Base-by-base conservation (phyloP, 2,329 filamentous ascomycete species). In the Leptographium flavum region DNA sequence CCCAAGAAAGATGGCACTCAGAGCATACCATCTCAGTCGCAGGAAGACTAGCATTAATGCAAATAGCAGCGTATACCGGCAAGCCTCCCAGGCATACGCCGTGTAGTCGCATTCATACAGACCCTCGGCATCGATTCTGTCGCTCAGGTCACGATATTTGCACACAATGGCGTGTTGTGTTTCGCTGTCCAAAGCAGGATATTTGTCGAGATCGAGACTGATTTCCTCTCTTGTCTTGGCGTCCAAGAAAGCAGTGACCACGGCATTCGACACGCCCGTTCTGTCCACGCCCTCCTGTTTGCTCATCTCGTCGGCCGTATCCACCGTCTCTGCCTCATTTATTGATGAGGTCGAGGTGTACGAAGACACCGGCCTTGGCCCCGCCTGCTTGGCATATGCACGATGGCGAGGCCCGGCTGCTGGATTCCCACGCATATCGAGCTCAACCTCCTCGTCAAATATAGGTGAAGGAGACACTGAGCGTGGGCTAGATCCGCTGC, bases 51-150 rank as follows among this genome's bases (percentile, higher is more conserved):
- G 62, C 50, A 78, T 78, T 42, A 79, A 61, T 14, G 62, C 57
- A 43, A 83, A 79, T 25, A 94, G 73, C 15, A 79, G 61, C 1
- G 69, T 63, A 58, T 94, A 96, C 23, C 90, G 81, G 47, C 68
- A 63, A 46, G 69, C 65, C 61, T 98, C 92, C 43, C 83, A 70
- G 22, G 74, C 76, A 56, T 96, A 96, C 3, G 82, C 79, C 31
- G 64, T 70, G 61, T 93, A 94, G 55, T 86, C 83, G 70, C 88
- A 95, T 42, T 87, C 58, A 60, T 87, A 96, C 2, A 96, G 71
- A 0, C 83, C 83, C 56, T 83, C 82, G 14, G 73, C 78, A 53
- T 73, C 70, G 51, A 98, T 78, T 22, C 76, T 75, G 53, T 82
- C 64, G 55, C 88, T 71, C 23, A 96, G 68, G 10, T 74, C 66